These are phyloP conservation scores for Coleophoma eucalyptorum DNA, from an alignment of 2,329 filamentous ascomycete species.

Conservation along the genomic window DNA sequence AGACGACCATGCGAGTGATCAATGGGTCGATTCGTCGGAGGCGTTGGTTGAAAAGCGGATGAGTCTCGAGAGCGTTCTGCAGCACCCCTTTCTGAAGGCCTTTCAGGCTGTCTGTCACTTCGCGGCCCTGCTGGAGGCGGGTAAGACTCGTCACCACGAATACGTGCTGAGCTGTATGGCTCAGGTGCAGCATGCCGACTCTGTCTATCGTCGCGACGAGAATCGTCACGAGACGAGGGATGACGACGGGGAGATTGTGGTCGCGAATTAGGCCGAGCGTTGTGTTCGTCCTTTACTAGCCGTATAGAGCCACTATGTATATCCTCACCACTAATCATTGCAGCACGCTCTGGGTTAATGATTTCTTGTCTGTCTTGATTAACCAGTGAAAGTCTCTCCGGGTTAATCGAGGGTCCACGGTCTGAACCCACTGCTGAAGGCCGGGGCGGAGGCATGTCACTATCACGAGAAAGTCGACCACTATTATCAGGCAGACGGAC, in stretches of 20 bases:
- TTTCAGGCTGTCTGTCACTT: conserved; percentile 38
- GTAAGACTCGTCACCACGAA: conserved; percentile 18
- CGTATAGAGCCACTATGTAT: conserved; percentile 22
- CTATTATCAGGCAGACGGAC: conserved; percentile 16
- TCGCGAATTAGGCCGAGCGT: conserved; percentile 25
- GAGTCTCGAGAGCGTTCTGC: conserved; percentile 38
- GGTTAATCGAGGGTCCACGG: conserved; percentile 13
- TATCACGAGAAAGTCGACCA: conserved; percentile 24
- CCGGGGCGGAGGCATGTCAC: conserved; percentile 23
- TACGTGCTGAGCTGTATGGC: conserved; percentile 12
- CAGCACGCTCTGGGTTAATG: conserved; percentile 28
- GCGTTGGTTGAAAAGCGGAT: conserved; percentile 33
- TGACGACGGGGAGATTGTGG: conserved; percentile 47
- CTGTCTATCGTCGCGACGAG: conserved; percentile 23
- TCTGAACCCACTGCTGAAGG: conserved; percentile 14
- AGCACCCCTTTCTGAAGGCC: conserved; percentile 36
- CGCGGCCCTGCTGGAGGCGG: conserved; percentile 27
- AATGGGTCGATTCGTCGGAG: conserved; percentile 27
- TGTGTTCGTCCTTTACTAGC: conserved; percentile 23
- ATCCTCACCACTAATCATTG: conserved; percentile 24
- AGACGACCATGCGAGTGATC: conserved; percentile 48
- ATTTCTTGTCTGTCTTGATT: conserved; percentile 25
- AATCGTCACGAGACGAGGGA: conserved; percentile 34
- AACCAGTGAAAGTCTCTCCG: conserved; percentile 18
- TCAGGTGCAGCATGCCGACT: conserved; percentile 15